Evolutionary conservation across 805 yeast genomes (phyloP).

Genomic region (Jamesozyma rosinii): DNA sequence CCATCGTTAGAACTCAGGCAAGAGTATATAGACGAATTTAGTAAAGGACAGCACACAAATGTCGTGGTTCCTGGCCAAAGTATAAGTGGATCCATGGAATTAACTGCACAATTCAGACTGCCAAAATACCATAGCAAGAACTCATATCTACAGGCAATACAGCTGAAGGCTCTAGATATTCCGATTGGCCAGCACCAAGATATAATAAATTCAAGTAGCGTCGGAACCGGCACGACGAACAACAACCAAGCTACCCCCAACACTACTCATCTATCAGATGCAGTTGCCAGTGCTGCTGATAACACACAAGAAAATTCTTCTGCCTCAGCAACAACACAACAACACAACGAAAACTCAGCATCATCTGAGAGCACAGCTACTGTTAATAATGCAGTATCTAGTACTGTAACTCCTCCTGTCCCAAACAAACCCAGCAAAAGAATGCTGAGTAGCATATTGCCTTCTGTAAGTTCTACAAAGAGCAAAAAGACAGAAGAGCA

Average conservation of each 20-base stretch:
- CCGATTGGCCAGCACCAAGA: slow-evolving; percentile 18
- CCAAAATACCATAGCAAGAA: slow-evolving; percentile 30
- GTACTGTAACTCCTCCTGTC: not conserved
- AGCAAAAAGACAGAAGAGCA: slow-evolving; percentile 8
- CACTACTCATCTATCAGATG: not conserved
- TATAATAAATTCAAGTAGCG: not conserved
- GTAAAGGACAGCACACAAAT: slow-evolving; percentile 20
- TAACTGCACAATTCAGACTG: slow-evolving; percentile 24
- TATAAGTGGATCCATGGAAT: slow-evolving; percentile 26
- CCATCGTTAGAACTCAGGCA: slow-evolving; percentile 19
- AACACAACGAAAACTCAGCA: not conserved
- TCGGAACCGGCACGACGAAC: not conserved
- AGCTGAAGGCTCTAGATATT: slow-evolving; percentile 20
- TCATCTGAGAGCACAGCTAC: not conserved
- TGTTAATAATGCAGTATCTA: not conserved
- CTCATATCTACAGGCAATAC: slow-evolving; percentile 25
- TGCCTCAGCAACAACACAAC: not conserved
- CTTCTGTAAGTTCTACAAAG: slow-evolving; percentile 3
- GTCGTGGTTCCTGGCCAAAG: slow-evolving; percentile 26
- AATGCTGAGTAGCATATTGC: slow-evolving; percentile 17
- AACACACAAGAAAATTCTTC: too few relatives aligned
- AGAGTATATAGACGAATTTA: slow-evolving; percentile 17
- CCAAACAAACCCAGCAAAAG: slow-evolving; percentile 15
- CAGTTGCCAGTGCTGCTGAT: not conserved
- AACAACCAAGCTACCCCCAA: not conserved